Evolutionary conservation across 495 filamentous ascomycete species (phyloP).

Genomic region (Podospora bellae-mahoneyi): DNA sequence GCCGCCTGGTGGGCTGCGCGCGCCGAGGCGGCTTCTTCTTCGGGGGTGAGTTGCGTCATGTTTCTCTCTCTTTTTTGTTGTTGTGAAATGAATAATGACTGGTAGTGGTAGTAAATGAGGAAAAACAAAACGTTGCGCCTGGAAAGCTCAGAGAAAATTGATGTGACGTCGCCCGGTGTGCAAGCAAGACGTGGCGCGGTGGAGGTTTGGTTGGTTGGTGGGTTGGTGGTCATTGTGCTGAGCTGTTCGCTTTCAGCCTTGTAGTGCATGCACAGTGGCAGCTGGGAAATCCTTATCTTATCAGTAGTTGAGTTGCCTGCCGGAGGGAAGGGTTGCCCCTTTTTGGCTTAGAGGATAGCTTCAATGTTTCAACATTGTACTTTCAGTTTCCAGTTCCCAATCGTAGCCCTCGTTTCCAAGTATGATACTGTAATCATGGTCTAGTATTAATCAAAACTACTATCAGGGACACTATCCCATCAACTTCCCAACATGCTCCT

Average conservation of each 20-base stretch:
- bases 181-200: slow-evolving; percentile 10
- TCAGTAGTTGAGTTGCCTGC: slow-evolving; percentile 5
- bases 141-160: not conserved
- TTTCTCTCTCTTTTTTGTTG: slow-evolving; percentile 1
- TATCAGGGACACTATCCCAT: too few relatives aligned
- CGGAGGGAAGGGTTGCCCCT: too few relatives aligned
- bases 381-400: too few relatives aligned
- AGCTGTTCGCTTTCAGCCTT: slow-evolving; percentile 14
- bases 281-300: slow-evolving; percentile 24
- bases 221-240: slow-evolving; percentile 6
- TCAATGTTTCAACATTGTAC: not conserved
- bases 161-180: not conserved
- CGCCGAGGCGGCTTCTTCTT: slow-evolving; percentile 51
- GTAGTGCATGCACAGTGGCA: not conserved
- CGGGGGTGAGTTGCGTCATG: slow-evolving; percentile 27
- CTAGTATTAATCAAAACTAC: too few relatives aligned
- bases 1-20: slow-evolving; percentile 74
- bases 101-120: not conserved
- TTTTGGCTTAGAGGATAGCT: not conserved
- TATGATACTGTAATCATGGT: too few relatives aligned
- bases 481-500: not conserved
- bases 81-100: not conserved
- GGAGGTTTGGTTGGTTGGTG: not conserved
- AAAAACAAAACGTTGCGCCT: not conserved
- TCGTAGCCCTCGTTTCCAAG: too few relatives aligned